A percentile compares a stretch with the other conserved stretches of the same genome.
Conservation (phyloP, 495 filamentous ascomycete species). For the Aspergillus sclerotiicarbonarius region DNA sequence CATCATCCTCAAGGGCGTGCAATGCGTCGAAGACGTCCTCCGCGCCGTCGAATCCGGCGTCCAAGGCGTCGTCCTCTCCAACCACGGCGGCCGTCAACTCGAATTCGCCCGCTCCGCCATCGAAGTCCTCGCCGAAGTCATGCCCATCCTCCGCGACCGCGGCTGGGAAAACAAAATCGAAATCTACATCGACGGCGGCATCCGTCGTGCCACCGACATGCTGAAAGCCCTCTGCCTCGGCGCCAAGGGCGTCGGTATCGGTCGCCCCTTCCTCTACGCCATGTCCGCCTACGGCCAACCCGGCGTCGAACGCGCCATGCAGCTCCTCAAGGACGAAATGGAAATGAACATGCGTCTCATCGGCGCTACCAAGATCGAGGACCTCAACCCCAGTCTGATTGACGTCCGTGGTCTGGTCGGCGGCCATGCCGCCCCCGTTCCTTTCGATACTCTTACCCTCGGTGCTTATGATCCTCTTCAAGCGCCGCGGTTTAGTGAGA, state of each 20-base stretch:
- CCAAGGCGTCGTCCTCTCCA: constrained; percentile 91
- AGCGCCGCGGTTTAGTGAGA: constrained; percentile 57
- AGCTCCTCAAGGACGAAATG: constrained; percentile 95
- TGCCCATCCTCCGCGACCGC: constrained; percentile 83
- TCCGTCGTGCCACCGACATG: constrained; percentile 89
- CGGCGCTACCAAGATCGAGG: constrained; percentile 67
- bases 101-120: constrained; percentile 89
- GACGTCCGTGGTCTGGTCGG: constrained; percentile 68
- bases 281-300: constrained; percentile 90
- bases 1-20: constrained; percentile 94
- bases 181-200: constrained; percentile 86
- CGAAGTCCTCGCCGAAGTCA: constrained; percentile 92
- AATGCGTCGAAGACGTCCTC: constrained; percentile 92
- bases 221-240: constrained; percentile 94
- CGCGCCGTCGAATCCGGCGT: constrained; percentile 79
- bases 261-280: constrained; percentile 90
- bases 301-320: constrained; percentile 90
- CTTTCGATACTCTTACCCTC: constrained; percentile 66
- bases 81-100: constrained; percentile 97
- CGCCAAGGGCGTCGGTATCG: constrained; percentile 91
- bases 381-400: constrained; percentile 75
- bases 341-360: constrained; percentile 98
- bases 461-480: constrained; percentile 65
- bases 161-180: constrained; percentile 84
- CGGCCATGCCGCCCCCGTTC: constrained; percentile 64